Percentiles rank a stretch among this genome's conserved stretches.
phyloP scores from a whole-genome alignment of 768 basidiomycete species.

The Xerocomus potaroensis region DNA sequence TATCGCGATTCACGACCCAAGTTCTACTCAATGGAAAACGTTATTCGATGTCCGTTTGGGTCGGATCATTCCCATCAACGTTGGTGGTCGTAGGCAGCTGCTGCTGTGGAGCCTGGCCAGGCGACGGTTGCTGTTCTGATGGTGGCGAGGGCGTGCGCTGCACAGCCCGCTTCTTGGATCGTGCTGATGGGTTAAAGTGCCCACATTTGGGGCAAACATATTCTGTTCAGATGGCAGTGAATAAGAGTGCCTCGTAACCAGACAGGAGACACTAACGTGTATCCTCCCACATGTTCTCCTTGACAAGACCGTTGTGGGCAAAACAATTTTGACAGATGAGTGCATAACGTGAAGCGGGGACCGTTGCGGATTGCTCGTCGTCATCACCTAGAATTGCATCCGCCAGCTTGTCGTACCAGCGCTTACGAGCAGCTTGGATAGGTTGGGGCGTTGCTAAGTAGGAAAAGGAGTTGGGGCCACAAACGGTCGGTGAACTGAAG shows the following conservation, averaged over 20 bases:
- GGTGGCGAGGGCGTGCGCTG: slow-evolving; percentile 29
- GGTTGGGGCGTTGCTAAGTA: slow-evolving; percentile 35
- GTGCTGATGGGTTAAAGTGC: slow-evolving; percentile 63
- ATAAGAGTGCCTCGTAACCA: not conserved
- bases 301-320: slow-evolving; percentile 83
- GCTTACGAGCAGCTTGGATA: slow-evolving; percentile 55
- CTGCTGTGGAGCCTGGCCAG: slow-evolving; percentile 6
- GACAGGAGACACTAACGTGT: slow-evolving; percentile 55
- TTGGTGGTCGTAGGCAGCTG: not conserved
- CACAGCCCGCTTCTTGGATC: slow-evolving; percentile 28
- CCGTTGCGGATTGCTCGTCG: slow-evolving; percentile 39
- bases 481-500: not conserved
- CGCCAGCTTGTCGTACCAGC: slow-evolving; percentile 85
- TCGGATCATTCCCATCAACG: slow-evolving; percentile 8
- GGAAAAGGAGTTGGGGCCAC: slow-evolving; percentile 8
- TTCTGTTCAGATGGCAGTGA: slow-evolving; percentile 42
- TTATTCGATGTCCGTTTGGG: slow-evolving; percentile 14
- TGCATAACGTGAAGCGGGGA: slow-evolving; percentile 58
- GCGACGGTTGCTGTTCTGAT: slow-evolving; percentile 6
- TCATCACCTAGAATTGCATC: slow-evolving; percentile 85
- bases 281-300: slow-evolving; percentile 76
- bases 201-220: slow-evolving; percentile 85
- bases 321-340: slow-evolving; percentile 88
- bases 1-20: not conserved
- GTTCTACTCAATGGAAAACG: not conserved